Evolutionary conservation across 495 filamentous ascomycete species (phyloP), one percentile per base, ranked within the genome.

Genomic region (Hyaloscypha variabilis): DNA sequence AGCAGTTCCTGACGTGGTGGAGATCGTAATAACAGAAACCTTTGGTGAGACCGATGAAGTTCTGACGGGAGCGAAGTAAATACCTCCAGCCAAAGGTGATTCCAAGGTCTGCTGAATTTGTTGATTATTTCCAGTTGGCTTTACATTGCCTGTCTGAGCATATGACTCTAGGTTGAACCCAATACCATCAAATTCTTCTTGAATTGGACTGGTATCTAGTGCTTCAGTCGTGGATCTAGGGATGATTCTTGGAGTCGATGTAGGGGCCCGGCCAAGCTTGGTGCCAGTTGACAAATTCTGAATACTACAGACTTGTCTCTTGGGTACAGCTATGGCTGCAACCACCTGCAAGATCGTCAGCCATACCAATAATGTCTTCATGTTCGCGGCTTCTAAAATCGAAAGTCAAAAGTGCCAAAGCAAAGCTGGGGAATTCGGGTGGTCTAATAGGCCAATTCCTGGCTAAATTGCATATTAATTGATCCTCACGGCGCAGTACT

Each of bases 261-360:
- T 23, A 54, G 4, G 51, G 10, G 51, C 25, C 23, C 25, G 6
- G 23, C 10, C 25, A 19, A 54, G 8, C 5, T 24, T 24, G 25
- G 10, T 54, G n/a, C 21, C 10, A 54, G 11, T 46, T 46, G 39
- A 46, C 8, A 28, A 54, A 54, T 13, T 25, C 23, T 54, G n/a
- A 17, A 8, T 25, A 19, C 25, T 13, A 54, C 51, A 24, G 8
- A 13, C 51, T 54, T 54, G 21, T 25, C n/a, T 13, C 21, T 28
- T 23, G 13, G 60, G 29, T 17, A 24, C 8, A 24, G 49, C 60
- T 10, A 25, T 62, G 21, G 50, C 77, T 82, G 23, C 79, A 25
- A 25, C 25, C 21, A 28, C 8, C 51, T 54, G 51, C 14, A 54
- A 25, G 6, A 54, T 28, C 21, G 51, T 54, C 14, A 54, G 51